Percentiles rank a stretch among this genome's conserved stretches.
Evolutionary conservation across 441 rosid genomes (phyloP).

Genomic region (Rhodomyrtus psidioides): DNA sequence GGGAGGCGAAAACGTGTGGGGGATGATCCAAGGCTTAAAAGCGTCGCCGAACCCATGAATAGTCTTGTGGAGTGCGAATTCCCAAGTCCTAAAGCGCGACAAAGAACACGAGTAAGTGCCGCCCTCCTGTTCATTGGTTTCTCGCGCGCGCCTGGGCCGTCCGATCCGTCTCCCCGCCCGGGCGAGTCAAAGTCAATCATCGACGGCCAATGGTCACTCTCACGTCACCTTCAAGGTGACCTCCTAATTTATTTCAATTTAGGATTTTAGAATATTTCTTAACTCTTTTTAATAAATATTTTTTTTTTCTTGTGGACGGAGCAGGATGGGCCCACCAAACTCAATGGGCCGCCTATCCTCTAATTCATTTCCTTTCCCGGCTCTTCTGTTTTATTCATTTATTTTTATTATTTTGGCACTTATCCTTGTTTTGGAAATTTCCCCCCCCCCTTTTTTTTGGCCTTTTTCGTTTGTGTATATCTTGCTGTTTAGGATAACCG

Average conservation of each 20-base stretch:
- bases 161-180: neutral
- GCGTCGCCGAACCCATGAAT: neutral
- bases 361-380: neutral
- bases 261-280: neutral
- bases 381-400: neutral
- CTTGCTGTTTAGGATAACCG: neutral
- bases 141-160: slow-evolving; percentile 10
- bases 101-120: neutral
- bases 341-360: neutral
- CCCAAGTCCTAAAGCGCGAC: neutral
- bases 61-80: neutral
- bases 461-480: neutral
- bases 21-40: slow-evolving; percentile 5
- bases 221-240: neutral
- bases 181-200: slow-evolving; percentile 4
- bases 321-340: neutral
- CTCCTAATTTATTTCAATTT: neutral
- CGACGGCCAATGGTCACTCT: slow-evolving; percentile 9
- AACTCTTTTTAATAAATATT: neutral
- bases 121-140: neutral
- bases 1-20: slow-evolving; percentile 8
- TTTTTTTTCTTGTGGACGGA: neutral
- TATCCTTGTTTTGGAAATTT: neutral
- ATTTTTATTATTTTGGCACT: neutral
- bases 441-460: accelerated